Conservation (phyloP, 345 rosid species). For the Raphanus raphanistrum region DNA sequence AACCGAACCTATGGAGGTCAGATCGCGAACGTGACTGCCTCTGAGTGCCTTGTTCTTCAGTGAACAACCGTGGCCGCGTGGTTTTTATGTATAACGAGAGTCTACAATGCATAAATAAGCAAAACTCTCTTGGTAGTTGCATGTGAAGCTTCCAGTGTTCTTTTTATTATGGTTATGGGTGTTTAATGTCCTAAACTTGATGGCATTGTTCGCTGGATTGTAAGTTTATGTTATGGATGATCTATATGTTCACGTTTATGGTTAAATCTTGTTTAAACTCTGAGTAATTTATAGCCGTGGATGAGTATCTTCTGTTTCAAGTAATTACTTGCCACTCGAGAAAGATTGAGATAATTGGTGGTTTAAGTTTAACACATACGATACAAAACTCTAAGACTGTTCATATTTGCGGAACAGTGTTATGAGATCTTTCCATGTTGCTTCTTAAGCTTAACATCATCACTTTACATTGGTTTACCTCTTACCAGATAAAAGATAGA, state of each 20-base stretch:
- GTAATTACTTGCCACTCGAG: background rate
- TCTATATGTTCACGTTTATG: background rate
- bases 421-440: background rate
- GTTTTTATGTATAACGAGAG: conserved; percentile 26
- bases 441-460: too few species aligned
- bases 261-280: background rate
- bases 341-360: background rate
- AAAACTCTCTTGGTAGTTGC: conserved; percentile 35
- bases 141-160: conserved; percentile 28
- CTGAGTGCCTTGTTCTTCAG: conserved; percentile 78
- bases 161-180: conserved; percentile 14
- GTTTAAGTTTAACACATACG: too few species aligned
- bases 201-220: background rate
- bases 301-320: background rate
- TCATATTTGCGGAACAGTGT: too few species aligned
- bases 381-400: too few species aligned
- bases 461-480: background rate
- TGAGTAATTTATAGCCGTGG: background rate
- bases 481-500: background rate
- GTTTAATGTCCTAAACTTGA: conserved; percentile 7
- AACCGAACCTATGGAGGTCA: conserved; percentile 42
- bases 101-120: conserved; percentile 33
- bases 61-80: conserved; percentile 32
- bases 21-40: conserved; percentile 51
- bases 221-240: conserved; percentile 4